Base-by-base conservation (phyloP, 768 basidiomycete genomes). In the Xanthoconium stramineum region DNA sequence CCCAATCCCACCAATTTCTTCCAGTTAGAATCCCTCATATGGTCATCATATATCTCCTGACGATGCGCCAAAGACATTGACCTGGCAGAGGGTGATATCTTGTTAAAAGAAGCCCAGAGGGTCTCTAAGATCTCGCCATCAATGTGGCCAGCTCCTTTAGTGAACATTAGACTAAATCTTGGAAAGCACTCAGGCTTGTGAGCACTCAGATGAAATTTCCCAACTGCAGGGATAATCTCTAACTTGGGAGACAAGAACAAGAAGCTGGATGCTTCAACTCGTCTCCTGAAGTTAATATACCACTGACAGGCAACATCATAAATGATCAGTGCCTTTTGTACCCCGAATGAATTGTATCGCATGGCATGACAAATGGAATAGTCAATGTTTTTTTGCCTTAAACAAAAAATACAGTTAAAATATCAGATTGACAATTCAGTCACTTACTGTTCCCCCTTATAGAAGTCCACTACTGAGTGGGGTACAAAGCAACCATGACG, bases 41-140 rank as follows among this genome's bases (percentile, higher is more conserved):
- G n/a, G n/a, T n/a, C n/a, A n/a, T 53, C 43, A 45, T 45, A 56
- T 0, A 69, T 39, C 47, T 76, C 73, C 3, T 64, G 53, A 0
- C 62, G 10, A 17, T 73, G 70, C 0, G 66, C 61, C 5, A 54
- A 14, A 0, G 64, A 51, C 55, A 73, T 71, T 0, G 59, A 61
- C 0, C 67, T 42, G 0, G 66, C 64, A 10, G 62, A 67, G 0
- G 61, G 32, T 0, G 69, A 67, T 0, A 70, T 61, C 2, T 66
- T 57, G 38, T 76, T 75, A 0, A 75, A 53, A 0, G 53, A 30
- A 0, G 64, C 52, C 74, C 74, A 76, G 0, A 76, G 43, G 0
- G 69, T 71, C 38, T 75, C 74, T 9, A 76, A 30, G 3, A 75
- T 72, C 40, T 76, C 69, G 0, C 72, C 70, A 44, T 73, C 70